Evolutionary conservation across 305 asterid genomes (phyloP).

Genomic region (Fraxinus velutina): DNA sequence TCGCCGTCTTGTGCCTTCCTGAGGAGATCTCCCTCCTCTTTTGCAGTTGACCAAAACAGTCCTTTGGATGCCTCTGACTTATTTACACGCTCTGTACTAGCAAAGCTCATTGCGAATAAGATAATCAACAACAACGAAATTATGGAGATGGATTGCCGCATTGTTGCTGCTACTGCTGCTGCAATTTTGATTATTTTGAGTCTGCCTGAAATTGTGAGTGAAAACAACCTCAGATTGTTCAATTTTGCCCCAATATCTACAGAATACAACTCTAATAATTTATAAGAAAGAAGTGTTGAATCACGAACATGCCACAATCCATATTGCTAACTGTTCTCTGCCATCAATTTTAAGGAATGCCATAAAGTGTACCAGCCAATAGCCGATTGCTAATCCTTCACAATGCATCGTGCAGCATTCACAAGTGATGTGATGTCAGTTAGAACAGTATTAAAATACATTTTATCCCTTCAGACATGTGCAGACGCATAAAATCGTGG

Average conservation of each 20-base stretch:
- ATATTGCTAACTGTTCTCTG: not conserved
- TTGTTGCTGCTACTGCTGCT: not conserved
- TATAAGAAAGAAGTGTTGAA: not conserved
- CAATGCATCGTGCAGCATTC: not conserved
- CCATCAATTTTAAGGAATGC: not conserved
- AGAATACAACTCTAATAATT: not conserved
- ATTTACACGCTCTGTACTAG: constrained; percentile 29
- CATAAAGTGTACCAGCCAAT: not conserved
- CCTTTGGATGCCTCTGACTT: constrained; percentile 34
- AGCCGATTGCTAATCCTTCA: not conserved
- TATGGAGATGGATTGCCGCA: not conserved
- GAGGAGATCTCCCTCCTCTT: constrained; percentile 51
- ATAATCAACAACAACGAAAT: constrained; percentile 23
- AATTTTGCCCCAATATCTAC: not conserved
- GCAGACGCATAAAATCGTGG: not conserved
- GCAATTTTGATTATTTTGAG: not conserved
- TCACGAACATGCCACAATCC: not conserved
- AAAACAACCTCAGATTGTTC: not conserved
- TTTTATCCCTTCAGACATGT: not conserved
- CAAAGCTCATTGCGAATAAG: constrained; percentile 19
- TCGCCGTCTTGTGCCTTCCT: constrained; percentile 27
- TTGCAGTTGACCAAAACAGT: constrained; percentile 43
- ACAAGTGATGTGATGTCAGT: not conserved
- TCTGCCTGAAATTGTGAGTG: not conserved
- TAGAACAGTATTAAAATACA: not conserved